phyloP scores from a whole-genome alignment of 192 early-diverging fungal genomes.

The Phycomyces nitens region DNA sequence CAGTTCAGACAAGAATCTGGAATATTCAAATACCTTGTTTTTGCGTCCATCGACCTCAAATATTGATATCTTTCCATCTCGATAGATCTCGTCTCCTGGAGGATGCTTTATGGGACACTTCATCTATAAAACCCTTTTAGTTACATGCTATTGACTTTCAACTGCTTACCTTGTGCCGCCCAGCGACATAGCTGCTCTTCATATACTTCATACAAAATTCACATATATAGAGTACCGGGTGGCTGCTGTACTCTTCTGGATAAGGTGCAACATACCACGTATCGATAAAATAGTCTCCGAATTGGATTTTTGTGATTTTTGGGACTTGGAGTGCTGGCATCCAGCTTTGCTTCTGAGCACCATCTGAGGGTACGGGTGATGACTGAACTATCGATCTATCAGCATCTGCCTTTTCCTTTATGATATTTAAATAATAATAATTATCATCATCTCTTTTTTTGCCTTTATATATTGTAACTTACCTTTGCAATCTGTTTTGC shows the following conservation, averaged over 20 bases:
- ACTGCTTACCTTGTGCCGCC: slow-evolving; percentile 65
- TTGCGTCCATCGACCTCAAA: slow-evolving; percentile 98
- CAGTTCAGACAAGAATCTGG: background rate
- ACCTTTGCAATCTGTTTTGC: slow-evolving; percentile 42
- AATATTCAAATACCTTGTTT: slow-evolving; percentile 65
- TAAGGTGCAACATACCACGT: slow-evolving; percentile 97
- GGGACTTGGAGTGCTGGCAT: background rate
- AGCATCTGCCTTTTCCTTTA: background rate
- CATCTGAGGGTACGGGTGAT: no score
- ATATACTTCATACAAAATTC: slow-evolving; percentile 98
- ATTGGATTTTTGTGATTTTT: slow-evolving; percentile 68
- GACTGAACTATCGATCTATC: background rate
- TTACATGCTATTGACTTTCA: background rate
- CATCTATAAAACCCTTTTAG: slow-evolving; percentile 23
- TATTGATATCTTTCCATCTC: slow-evolving; percentile 81
- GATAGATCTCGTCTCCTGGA: slow-evolving; percentile 96
- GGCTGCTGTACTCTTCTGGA: slow-evolving; percentile 91
- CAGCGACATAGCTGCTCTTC: slow-evolving; percentile 81
- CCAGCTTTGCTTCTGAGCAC: background rate
- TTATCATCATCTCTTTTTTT: background rate
- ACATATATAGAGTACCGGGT: slow-evolving; percentile 81
- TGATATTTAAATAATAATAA: background rate
- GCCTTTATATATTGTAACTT: slow-evolving; percentile 1
- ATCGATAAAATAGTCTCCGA: slow-evolving; percentile 82
- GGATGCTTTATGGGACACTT: slow-evolving; percentile 82